Evolutionary conservation across 129 eudicot species (phyloP), one percentile per base, ranked within the genome.

Genomic region (Lactuca sativa): DNA sequence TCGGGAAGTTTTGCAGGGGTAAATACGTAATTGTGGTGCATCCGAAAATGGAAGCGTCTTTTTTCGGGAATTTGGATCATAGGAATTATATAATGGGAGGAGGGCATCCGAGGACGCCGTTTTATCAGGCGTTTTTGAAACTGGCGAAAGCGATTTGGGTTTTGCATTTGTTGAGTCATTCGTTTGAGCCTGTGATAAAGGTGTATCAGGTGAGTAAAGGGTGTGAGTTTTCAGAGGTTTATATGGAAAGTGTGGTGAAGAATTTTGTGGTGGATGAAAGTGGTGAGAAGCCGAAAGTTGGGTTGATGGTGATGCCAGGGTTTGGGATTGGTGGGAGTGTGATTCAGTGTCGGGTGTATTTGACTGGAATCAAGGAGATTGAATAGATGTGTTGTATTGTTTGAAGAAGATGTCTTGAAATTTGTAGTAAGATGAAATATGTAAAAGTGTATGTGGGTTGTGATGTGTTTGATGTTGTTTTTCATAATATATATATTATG

Each of bases 261-360:
- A 79, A 86, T 71, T 79, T 86, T 7, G 47, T 68, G 13, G 61
- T 76, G 56, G 98, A 82, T 69, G 95, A 82, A 66, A 74, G 40
- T 7, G 81, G 71, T 40, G 81, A 80, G 64, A 88, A 88, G 43
- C 91, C 98, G 7, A 81, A 74, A 65, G 98, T 86, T 6, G 96
- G 96, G 15, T 57, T 92, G 10, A 92, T 92, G 98, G 96, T 92
- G 25, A 92, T 92, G 98, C 98, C 98, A 14, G 98, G 98, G n/a
- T 92, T 92, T 62, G 91, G 86, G 82, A 82, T 88, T 0, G 91
- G 90, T 8, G 96, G 95, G 54, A 82, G 81, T 47, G 84, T 86
- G 78, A 86, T 92, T 54, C 96, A 92, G 80, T 78, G 95, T 80
- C 91, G 84, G 78, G 98, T 92, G 71, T 92, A 92, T 81, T 65